Evolutionary conservation across 2,329 filamentous ascomycete species (phyloP).

Genomic region (Plenodomus biglobosus): DNA sequence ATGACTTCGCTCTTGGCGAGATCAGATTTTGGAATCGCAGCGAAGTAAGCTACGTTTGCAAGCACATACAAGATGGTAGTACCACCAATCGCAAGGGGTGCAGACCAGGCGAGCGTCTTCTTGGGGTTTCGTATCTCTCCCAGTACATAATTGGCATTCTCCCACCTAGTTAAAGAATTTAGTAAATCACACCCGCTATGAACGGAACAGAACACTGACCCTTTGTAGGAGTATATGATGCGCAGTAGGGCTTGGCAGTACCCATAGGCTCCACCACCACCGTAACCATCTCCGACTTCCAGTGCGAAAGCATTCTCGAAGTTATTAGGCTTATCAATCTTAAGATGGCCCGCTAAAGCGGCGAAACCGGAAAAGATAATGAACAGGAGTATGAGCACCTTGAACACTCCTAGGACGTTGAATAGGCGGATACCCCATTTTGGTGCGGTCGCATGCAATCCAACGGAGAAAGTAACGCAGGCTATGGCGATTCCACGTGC

Average conservation of each 20-base stretch:
- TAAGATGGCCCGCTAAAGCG: conserved; percentile 37
- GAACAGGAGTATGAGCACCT: conserved; percentile 61
- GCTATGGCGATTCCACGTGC: conserved; percentile 56
- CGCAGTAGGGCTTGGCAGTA: conserved; percentile 62
- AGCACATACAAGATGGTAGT: conserved; percentile 64
- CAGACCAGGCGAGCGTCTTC: conserved; percentile 58
- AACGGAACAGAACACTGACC: conserved; percentile 19
- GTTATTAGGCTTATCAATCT: conserved; percentile 55
- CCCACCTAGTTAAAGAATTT: conserved; percentile 48
- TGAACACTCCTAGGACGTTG: conserved; percentile 63
- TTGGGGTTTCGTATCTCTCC: conserved; percentile 59
- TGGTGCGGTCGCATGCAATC: conserved; percentile 56
- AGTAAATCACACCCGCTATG: conserved; percentile 37
- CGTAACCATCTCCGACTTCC: conserved; percentile 34
- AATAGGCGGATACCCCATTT: conserved; percentile 62
- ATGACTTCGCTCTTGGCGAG: conserved; percentile 61
- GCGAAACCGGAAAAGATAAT: conserved; percentile 61
- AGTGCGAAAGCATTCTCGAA: conserved; percentile 61
- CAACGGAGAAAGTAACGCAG: conserved; percentile 56
- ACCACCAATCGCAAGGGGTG: conserved; percentile 59
- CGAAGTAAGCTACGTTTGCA: conserved; percentile 67
- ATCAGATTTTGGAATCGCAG: conserved; percentile 61
- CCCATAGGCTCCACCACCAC: conserved; percentile 38
- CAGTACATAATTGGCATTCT: conserved; percentile 60
- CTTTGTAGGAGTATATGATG: conserved; percentile 64